A percentile compares a stretch with the other conserved stretches of the same genome.
phyloP scores from a whole-genome alignment of 139 green algal genomes.

The Chlorella sp. region DNA sequence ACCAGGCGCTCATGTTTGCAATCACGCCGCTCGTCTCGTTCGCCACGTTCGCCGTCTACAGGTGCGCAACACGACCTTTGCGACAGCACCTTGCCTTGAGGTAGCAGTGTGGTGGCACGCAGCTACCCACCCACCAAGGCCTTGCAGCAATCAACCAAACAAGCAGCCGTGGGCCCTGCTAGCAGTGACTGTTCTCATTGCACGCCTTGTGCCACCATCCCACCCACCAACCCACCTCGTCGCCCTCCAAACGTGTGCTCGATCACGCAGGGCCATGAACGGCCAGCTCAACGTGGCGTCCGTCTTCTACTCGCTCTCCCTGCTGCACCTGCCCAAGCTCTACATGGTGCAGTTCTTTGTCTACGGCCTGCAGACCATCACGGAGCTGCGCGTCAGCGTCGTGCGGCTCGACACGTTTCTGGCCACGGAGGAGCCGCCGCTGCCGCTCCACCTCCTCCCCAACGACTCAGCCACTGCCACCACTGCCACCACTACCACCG shows the following conservation, averaged over 20 bases:
- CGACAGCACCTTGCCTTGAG: background rate
- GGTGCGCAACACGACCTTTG: no score
- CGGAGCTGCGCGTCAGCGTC: background rate
- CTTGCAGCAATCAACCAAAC: no score
- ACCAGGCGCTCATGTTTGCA: conserved; percentile 60
- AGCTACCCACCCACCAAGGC: no score
- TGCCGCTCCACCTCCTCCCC: background rate
- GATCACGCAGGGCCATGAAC: background rate
- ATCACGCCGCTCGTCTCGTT: conserved; percentile 66
- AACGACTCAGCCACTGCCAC: background rate
- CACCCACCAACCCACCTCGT: no score
- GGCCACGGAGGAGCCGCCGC: background rate
- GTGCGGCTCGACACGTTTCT: background rate
- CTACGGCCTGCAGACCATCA: background rate
- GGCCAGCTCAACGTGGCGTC: conserved; percentile 24
- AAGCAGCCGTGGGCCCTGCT: no score
- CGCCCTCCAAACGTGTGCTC: no score
- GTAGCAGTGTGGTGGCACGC: background rate
- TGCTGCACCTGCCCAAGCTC: background rate
- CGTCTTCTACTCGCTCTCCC: conserved; percentile 64
- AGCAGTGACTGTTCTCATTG: no score
- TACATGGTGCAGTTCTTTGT: conserved; percentile 5
- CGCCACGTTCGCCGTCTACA: conserved; percentile 59
- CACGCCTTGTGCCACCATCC: no score
- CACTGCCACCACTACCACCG: background rate